A percentile compares a stretch with the other conserved stretches of the same genome.
Evolutionary conservation across 2,329 filamentous ascomycete genomes (phyloP).

Genomic region (Tolypocladium inflatum): DNA sequence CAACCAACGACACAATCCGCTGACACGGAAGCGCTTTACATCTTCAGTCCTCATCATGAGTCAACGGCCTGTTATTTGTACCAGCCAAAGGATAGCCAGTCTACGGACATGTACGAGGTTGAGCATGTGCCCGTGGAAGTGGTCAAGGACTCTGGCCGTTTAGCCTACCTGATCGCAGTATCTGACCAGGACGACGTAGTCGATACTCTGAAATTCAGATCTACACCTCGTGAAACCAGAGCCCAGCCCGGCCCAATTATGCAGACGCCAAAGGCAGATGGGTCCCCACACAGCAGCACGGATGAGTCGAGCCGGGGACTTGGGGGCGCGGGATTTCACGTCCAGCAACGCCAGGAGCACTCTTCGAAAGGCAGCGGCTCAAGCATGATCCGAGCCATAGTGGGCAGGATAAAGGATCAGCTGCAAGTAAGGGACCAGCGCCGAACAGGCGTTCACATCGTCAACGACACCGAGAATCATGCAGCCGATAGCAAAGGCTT

Average conservation of each 20-base stretch:
- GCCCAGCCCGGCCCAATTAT: not conserved
- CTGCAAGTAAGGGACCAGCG: conserved; percentile 1
- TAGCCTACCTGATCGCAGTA: conserved; percentile 5
- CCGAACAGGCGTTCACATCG: not conserved
- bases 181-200: conserved; percentile 1
- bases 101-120: conserved; percentile 1
- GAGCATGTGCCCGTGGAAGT: conserved; percentile 5
- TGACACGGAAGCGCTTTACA: conserved; percentile 4
- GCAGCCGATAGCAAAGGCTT: not conserved
- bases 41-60: conserved; percentile 5
- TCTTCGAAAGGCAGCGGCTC: not conserved
- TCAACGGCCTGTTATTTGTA: conserved; percentile 5
- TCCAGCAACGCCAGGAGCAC: not conserved
- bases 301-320: not conserved
- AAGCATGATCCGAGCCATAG: not conserved
- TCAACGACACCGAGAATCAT: not conserved
- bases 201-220: not conserved
- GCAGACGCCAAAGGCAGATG: no score
- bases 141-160: conserved; percentile 1
- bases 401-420: conserved; percentile 1
- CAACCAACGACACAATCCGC: not conserved
- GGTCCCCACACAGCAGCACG: not conserved
- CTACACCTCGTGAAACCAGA: not conserved
- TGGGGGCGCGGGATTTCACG: not conserved
- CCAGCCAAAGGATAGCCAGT: not conserved